A percentile compares a stretch with the other conserved stretches of the same genome.
Evolutionary conservation across 768 basidiomycete genomes (phyloP).

Genomic region (Phaeotremella fagi): DNA sequence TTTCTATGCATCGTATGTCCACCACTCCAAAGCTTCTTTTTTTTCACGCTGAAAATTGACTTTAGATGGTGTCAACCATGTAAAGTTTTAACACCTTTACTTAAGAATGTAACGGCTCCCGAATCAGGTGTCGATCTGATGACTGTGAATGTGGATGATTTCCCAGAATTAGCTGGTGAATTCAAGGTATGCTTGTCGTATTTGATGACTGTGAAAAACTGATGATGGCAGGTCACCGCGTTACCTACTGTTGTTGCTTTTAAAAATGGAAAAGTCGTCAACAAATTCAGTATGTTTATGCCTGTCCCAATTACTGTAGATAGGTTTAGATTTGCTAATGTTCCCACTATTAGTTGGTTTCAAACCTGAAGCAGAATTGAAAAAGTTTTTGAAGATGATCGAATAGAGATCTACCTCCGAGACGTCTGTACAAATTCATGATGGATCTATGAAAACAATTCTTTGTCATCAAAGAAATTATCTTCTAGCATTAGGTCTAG

Average conservation of each 20-base stretch:
- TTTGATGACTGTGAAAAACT: neutral
- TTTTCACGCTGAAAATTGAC: neutral
- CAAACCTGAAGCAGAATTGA: constrained; percentile 26
- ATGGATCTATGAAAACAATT: too few species aligned
- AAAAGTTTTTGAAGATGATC: constrained; percentile 36
- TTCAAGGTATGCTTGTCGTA: constrained; percentile 23
- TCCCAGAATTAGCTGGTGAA: constrained; percentile 35
- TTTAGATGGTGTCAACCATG: constrained; percentile 42
- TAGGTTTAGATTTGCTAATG: neutral
- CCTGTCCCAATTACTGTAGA: neutral
- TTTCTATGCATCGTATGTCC: constrained; percentile 39
- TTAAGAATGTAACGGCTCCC: constrained; percentile 30
- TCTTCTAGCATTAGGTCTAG: too few species aligned
- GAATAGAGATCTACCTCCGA: too few species aligned
- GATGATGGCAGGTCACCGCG: constrained; percentile 22
- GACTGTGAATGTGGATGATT: constrained; percentile 37
- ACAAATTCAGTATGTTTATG: constrained; percentile 35
- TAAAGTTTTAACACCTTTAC: constrained; percentile 37
- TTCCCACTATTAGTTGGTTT: constrained; percentile 23
- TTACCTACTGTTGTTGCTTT: constrained; percentile 45
- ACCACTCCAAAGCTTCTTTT: neutral
- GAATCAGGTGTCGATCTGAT: constrained; percentile 26
- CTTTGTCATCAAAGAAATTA: too few species aligned
- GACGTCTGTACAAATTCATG: neutral
- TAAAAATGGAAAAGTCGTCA: constrained; percentile 38